Conservation (phyloP, 352 stramenopile genomes). For the Pelagophyceae sp. region DNA sequence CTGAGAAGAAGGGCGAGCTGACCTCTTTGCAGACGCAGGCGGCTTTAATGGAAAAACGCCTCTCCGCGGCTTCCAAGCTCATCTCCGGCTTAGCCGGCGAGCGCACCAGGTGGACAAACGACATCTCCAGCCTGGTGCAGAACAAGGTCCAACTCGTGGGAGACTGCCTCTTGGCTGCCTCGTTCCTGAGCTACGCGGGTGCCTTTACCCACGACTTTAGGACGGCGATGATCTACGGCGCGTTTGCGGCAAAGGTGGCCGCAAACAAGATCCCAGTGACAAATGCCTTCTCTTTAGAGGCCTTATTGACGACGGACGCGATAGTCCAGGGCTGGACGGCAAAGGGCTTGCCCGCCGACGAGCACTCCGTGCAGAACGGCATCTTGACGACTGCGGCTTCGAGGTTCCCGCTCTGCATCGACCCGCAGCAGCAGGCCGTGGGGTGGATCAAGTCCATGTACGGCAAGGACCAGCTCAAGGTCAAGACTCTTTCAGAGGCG, state of each 20-base stretch:
- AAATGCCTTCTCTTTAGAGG: slow-evolving; percentile 70
- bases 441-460: slow-evolving; percentile 92
- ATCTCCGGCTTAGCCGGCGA: slow-evolving; percentile 79
- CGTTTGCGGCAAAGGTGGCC: slow-evolving; percentile 45
- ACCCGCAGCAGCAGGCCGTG: slow-evolving; percentile 87
- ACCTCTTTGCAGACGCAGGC: slow-evolving; percentile 77
- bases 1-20: slow-evolving; percentile 77
- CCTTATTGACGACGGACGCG: slow-evolving; percentile 78
- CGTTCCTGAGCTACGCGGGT: slow-evolving; percentile 75
- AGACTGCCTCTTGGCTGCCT: slow-evolving; percentile 74
- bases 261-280: slow-evolving; percentile 66
- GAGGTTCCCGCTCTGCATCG: slow-evolving; percentile 86
- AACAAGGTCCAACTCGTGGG: slow-evolving; percentile 72
- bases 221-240: slow-evolving; percentile 34
- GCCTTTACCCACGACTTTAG: slow-evolving; percentile 53
- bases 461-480: slow-evolving; percentile 70
- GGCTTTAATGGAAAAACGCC: slow-evolving; percentile 84
- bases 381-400: slow-evolving; percentile 84
- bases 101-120: slow-evolving; percentile 76
- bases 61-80: slow-evolving; percentile 78
- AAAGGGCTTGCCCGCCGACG: slow-evolving; percentile 79
- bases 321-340: slow-evolving; percentile 85
- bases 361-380: slow-evolving; percentile 87
- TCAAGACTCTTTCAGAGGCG: slow-evolving; percentile 79
- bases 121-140: slow-evolving; percentile 69